phyloP scores from a whole-genome alignment of 2,329 filamentous ascomycete species.

The Paracorniculantispora psalliotae region DNA sequence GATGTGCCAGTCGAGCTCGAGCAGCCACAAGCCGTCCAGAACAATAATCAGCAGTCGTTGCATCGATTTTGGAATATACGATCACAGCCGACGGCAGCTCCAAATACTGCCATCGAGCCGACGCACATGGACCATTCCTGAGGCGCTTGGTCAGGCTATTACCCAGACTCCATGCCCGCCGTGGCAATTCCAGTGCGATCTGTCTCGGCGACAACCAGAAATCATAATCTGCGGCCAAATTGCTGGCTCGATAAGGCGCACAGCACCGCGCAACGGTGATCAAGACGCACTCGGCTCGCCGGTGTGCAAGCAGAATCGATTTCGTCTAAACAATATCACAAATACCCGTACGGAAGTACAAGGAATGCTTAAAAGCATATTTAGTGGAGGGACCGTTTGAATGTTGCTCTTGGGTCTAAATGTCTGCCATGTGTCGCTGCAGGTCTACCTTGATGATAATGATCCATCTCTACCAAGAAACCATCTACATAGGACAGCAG shows the following conservation, averaged over 20 bases:
- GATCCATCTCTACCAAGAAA: not conserved
- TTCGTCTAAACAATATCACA: not conserved
- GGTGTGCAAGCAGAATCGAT: not conserved
- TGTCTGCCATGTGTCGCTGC: not conserved
- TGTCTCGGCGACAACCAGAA: not conserved
- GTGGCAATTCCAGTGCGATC: not conserved
- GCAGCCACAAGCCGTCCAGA: not conserved
- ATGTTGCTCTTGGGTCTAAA: not conserved
- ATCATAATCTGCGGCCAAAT: not conserved
- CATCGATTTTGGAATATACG: slow-evolving; percentile 59
- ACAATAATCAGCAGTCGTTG: slow-evolving; percentile 43
- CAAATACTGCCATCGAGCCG: slow-evolving; percentile 21
- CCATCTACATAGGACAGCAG: not conserved
- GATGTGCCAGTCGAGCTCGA: not conserved
- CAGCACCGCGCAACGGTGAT: too few relatives aligned
- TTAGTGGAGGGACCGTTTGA: not conserved
- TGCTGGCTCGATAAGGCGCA: not conserved
- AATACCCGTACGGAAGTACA: not conserved
- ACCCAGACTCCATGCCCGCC: not conserved
- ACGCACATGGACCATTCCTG: slow-evolving; percentile 3
- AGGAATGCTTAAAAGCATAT: not conserved
- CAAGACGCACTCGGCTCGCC: not conserved
- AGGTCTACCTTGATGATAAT: not conserved
- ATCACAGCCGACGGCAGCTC: slow-evolving; percentile 27
- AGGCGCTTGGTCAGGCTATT: not conserved